Percentiles rank a stretch among this genome's conserved stretches.
phyloP scores from a whole-genome alignment of 2,329 filamentous ascomycete genomes.

The Onygena corvina region DNA sequence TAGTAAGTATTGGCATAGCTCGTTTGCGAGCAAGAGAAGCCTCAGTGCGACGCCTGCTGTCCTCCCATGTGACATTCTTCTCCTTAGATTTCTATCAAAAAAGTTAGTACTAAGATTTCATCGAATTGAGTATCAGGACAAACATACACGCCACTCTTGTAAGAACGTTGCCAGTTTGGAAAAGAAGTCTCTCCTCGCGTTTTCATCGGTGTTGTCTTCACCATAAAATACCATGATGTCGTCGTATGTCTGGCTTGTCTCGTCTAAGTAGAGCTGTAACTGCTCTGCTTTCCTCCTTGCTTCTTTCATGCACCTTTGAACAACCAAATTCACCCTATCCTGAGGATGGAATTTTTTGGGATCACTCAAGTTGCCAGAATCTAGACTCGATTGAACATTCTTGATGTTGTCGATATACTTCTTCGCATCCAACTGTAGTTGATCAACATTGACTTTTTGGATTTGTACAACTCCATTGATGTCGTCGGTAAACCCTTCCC shows the following conservation, averaged over 20 bases:
- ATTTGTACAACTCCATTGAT: constrained; percentile 64
- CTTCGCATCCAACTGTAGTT: constrained; percentile 73
- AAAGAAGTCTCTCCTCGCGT: constrained; percentile 90
- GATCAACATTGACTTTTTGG: constrained; percentile 91
- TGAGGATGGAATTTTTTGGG: constrained; percentile 97
- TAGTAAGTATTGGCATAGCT: constrained; percentile 51
- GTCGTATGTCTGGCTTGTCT: constrained; percentile 82
- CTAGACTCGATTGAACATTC: constrained; percentile 83
- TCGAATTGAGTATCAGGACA: background rate
- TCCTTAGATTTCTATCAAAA: constrained; percentile 60
- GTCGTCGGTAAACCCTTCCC: constrained; percentile 78
- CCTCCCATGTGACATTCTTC: constrained; percentile 79
- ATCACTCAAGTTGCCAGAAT: constrained; percentile 87
- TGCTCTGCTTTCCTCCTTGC: constrained; percentile 91
- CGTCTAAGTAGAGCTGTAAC: constrained; percentile 82
- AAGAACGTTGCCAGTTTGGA: constrained; percentile 84
- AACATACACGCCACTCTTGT: constrained; percentile 68
- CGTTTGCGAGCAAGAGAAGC: constrained; percentile 81
- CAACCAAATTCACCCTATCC: constrained; percentile 82
- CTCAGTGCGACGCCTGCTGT: constrained; percentile 72
- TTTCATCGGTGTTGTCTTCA: constrained; percentile 84
- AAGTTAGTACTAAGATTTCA: background rate
- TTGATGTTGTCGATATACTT: constrained; percentile 90
- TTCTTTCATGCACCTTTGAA: constrained; percentile 92
- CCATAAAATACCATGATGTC: constrained; percentile 96